A percentile compares a stretch with the other conserved stretches of the same genome.
phyloP scores from a whole-genome alignment of 352 stramenopile species.

The Phytophthora pluvialis region DNA sequence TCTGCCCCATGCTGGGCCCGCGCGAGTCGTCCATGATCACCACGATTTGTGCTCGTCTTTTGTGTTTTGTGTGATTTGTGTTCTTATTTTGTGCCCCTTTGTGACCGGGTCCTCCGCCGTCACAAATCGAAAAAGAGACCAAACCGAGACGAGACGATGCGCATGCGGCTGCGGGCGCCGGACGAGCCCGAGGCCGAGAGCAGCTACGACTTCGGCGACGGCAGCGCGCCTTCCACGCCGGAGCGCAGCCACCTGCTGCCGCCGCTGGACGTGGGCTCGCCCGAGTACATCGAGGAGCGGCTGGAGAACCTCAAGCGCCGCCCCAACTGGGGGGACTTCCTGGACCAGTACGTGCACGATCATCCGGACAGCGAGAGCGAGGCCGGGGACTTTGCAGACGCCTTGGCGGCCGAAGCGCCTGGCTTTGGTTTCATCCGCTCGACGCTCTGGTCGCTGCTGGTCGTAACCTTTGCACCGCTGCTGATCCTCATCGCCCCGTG shows the following conservation, averaged over 20 bases:
- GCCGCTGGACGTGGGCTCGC: slow-evolving; percentile 73
- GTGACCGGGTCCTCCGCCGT: too few species aligned
- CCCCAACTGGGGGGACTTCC: slow-evolving; percentile 59
- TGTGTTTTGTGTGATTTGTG: too few species aligned
- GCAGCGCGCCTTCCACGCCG: slow-evolving; percentile 23
- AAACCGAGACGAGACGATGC: slow-evolving; percentile 42
- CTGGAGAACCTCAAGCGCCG: slow-evolving; percentile 88
- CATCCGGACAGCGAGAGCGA: slow-evolving; percentile 55
- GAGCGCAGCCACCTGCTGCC: slow-evolving; percentile 34
- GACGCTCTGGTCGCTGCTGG: slow-evolving; percentile 60
- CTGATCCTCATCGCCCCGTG: slow-evolving; percentile 64
- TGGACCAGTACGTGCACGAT: slow-evolving; percentile 79
- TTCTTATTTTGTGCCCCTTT: too few species aligned
- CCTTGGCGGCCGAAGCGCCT: slow-evolving; percentile 4
- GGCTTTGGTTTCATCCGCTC: slow-evolving; percentile 64
- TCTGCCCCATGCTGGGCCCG: slow-evolving; percentile 40
- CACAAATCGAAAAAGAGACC: not conserved
- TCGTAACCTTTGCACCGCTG: slow-evolving; percentile 58
- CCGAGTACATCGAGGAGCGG: slow-evolving; percentile 86
- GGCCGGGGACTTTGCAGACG: slow-evolving; percentile 34
- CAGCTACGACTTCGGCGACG: slow-evolving; percentile 35
- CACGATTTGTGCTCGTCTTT: too few species aligned
- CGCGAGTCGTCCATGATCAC: slow-evolving; percentile 27
- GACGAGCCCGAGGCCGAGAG: slow-evolving; percentile 55
- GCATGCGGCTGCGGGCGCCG: slow-evolving; percentile 69